Conservation (phyloP, 805 yeast genomes). For the Tanozyma kutaoensis region DNA sequence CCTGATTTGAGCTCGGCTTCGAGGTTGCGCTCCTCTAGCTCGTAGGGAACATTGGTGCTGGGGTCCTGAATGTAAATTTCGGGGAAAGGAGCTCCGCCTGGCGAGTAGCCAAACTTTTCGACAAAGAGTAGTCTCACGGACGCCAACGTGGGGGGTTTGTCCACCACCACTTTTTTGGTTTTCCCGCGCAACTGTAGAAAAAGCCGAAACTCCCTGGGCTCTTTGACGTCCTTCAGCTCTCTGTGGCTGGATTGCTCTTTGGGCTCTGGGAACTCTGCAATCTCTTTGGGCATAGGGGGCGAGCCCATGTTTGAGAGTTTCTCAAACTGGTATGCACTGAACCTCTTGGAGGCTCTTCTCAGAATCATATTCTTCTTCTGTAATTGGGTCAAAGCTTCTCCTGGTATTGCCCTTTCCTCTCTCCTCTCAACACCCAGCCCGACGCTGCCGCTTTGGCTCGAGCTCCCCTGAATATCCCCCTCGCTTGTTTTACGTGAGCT, state of each 20-base stretch:
- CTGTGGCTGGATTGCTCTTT: no score
- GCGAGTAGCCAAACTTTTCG: slow-evolving; percentile 78
- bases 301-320: slow-evolving; percentile 38
- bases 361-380: slow-evolving; percentile 77
- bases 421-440: neutral
- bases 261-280: no score
- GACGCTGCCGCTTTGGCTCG: neutral
- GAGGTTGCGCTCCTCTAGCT: slow-evolving; percentile 60
- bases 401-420: neutral
- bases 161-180: slow-evolving; percentile 40
- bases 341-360: slow-evolving; percentile 87
- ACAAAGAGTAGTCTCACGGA: slow-evolving; percentile 61
- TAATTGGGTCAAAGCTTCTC: slow-evolving; percentile 54
- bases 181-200: slow-evolving; percentile 38
- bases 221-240: no score
- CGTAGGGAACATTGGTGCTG: slow-evolving; percentile 50
- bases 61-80: slow-evolving; percentile 63
- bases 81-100: slow-evolving; percentile 61
- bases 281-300: no score
- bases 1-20: slow-evolving; percentile 43
- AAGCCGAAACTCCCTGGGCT: no score
- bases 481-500: neutral
- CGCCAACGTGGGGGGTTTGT: slow-evolving; percentile 34
- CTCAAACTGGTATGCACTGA: slow-evolving; percentile 86
- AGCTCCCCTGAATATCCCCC: neutral